Evolutionary conservation across 371 early-diverging fungal genomes (phyloP).

Genomic region (Mortierella sp.): DNA sequence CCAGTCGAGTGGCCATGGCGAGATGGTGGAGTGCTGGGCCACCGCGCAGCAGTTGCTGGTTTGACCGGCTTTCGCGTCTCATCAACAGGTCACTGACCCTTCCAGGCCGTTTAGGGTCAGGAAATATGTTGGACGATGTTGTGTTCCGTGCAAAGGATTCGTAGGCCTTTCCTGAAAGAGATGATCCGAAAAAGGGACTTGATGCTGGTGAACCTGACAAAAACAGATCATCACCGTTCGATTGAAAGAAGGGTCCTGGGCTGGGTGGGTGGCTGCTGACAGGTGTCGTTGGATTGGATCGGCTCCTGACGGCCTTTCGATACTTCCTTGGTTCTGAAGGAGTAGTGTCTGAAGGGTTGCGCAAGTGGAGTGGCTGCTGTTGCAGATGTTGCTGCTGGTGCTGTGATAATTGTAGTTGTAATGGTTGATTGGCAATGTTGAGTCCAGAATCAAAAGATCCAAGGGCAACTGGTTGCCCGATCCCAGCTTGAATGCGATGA

Average conservation of each 20-base stretch:
- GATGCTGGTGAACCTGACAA: slow-evolving; percentile 14
- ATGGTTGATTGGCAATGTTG: background rate
- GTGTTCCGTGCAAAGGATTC: slow-evolving; percentile 34
- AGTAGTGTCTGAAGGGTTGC: background rate
- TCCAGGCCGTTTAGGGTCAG: slow-evolving; percentile 19
- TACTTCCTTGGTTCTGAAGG: slow-evolving; percentile 40
- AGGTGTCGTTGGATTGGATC: slow-evolving; percentile 52
- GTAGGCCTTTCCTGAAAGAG: slow-evolving; percentile 9
- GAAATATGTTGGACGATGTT: slow-evolving; percentile 17
- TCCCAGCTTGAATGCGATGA: slow-evolving; percentile 25
- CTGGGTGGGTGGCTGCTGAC: slow-evolving; percentile 50
- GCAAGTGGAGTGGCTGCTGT: background rate
- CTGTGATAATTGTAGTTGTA: background rate
- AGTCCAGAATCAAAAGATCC: background rate
- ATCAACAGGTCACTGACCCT: slow-evolving; percentile 32
- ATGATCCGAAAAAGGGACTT: background rate
- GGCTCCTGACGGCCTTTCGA: slow-evolving; percentile 40
- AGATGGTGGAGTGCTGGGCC: slow-evolving; percentile 27
- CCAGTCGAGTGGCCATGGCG: slow-evolving; percentile 46
- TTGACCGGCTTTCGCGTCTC: slow-evolving; percentile 38
- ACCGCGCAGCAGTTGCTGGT: slow-evolving; percentile 17
- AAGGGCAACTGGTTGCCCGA: background rate
- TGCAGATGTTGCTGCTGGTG: background rate
- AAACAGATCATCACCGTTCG: slow-evolving; percentile 65
- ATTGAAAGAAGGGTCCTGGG: slow-evolving; percentile 67